Base-by-base conservation (phyloP, 345 rosid genomes). In the Cardamine chenopodiifolia region DNA sequence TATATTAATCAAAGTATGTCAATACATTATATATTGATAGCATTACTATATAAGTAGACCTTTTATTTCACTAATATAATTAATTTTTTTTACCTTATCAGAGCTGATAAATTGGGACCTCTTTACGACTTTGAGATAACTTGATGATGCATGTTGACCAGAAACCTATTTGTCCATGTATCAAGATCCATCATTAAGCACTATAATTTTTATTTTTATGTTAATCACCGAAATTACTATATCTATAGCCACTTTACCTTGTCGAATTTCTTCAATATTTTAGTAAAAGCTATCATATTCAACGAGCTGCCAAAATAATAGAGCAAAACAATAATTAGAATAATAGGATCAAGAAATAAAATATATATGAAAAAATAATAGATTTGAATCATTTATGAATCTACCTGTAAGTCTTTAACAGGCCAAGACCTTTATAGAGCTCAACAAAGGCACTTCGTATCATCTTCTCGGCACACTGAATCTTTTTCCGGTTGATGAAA, bases 191-290 rank as follows among this genome's bases (percentile, higher is more conserved):
- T 72, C 32, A 71, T 72, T 72, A 50, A 78, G 18, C 75, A 78
- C 77, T 29, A 56, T 44, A 13, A 35, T 45, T 2, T 4, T 63
- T 31, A 6, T 61, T 39, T 68, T 1, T 63, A 20, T 52, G 59
- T 57, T 56, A 23, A 44, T 58, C 31, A 58, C 42, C 5, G 25
- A 56, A 56, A 56, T 6, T 49, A 37, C 11, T 10, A 37, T 58
- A 20, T 28, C 1, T 7, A 8, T 20, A 19, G n/a, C 57, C 11
- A 64, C 18, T 35, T 49, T 81, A 90, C 99, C 99, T 95, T 95
- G 80, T 95, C 96, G 68, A 95, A 95, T 84, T 95, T 95, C 84
- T 95, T 95, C 50, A 95, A 81, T 61, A 95, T 95, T 79, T 95
- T 95, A 1, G 88, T 80, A 53, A 92, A 95, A 13, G 99, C 98